Conservation (phyloP, 208 protist genomes). For the Polymyxa betae region DNA sequence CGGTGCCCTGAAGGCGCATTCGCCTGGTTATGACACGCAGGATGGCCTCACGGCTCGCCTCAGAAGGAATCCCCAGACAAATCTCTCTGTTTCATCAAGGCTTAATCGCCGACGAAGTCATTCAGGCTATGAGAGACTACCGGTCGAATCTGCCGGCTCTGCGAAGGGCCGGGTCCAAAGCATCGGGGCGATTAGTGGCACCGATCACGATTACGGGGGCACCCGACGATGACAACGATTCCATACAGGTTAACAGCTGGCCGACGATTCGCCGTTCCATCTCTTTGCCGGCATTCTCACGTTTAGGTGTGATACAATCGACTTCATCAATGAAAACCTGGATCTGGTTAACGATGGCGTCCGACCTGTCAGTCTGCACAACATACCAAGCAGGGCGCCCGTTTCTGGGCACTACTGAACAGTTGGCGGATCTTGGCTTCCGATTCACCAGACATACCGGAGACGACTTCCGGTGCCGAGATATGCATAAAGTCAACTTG, state of each 20-base stretch:
- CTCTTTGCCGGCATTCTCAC: conserved; percentile 90
- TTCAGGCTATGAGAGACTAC: background rate
- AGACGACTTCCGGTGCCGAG: conserved; percentile 80
- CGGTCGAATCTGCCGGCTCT: conserved; percentile 94
- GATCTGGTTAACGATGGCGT: too few species aligned
- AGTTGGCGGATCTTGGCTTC: conserved; percentile 94
- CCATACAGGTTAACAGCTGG: conserved; percentile 97
- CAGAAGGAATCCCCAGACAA: conserved; percentile 89
- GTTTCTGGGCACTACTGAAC: conserved; percentile 76
- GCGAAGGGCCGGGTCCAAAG: conserved; percentile 91
- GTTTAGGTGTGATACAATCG: conserved; percentile 87
- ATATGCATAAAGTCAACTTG: conserved; percentile 85
- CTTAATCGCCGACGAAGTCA: background rate
- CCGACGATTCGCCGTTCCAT: conserved; percentile 98
- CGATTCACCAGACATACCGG: conserved; percentile 96
- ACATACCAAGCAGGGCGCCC: conserved; percentile 93
- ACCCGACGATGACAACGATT: conserved; percentile 70
- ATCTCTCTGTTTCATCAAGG: conserved; percentile 82
- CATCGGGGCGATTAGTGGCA: conserved; percentile 82
- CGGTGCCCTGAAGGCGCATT: conserved; percentile 65
- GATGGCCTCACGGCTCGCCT: conserved; percentile 70
- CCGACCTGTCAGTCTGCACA: too few species aligned
- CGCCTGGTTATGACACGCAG: conserved; percentile 69
- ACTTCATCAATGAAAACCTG: conserved; percentile 99
- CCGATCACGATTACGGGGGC: conserved; percentile 77